These are phyloP conservation scores for Passiflora organensis DNA, from an alignment of 345 rosid genomes.

Conservation along the genomic window DNA sequence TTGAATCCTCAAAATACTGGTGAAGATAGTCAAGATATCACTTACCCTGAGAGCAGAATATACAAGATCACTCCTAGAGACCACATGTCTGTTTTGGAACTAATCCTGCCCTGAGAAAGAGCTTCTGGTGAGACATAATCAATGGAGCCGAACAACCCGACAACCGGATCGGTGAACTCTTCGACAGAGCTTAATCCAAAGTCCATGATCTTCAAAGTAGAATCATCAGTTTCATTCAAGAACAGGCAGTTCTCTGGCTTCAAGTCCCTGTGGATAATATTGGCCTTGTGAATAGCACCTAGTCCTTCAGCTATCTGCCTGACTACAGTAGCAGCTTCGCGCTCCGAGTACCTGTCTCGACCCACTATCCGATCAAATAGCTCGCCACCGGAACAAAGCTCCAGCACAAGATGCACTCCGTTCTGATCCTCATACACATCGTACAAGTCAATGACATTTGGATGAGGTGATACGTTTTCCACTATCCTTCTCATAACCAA, in stretches of 20 bases:
- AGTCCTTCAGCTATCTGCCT: slow-evolving; percentile 54
- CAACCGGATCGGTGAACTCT: slow-evolving; percentile 57
- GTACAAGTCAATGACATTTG: slow-evolving; percentile 52
- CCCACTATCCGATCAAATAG: slow-evolving; percentile 54
- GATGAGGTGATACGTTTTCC: slow-evolving; percentile 57
- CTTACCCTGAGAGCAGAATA: slow-evolving; percentile 57
- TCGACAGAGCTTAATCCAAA: slow-evolving; percentile 67
- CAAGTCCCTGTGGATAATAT: slow-evolving; percentile 61
- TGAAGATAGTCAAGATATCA: background rate
- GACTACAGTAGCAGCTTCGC: slow-evolving; percentile 44
- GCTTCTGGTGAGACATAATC: slow-evolving; percentile 70
- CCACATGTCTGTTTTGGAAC: slow-evolving; percentile 58
- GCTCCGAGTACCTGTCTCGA: slow-evolving; percentile 37
- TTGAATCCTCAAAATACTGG: background rate
- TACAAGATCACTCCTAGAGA: slow-evolving; percentile 60
- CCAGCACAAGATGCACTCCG: slow-evolving; percentile 58
- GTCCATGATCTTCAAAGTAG: slow-evolving; percentile 65
- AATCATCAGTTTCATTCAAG: slow-evolving; percentile 38
- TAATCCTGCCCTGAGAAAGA: slow-evolving; percentile 50
- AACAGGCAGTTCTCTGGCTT: slow-evolving; percentile 67
- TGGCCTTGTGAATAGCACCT: slow-evolving; percentile 40
- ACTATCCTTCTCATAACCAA: slow-evolving; percentile 58
- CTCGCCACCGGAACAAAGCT: slow-evolving; percentile 61
- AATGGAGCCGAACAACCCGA: slow-evolving; percentile 63
- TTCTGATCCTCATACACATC: slow-evolving; percentile 58